Conservation (phyloP, 441 rosid species). For the Pelargonium australe region DNA sequence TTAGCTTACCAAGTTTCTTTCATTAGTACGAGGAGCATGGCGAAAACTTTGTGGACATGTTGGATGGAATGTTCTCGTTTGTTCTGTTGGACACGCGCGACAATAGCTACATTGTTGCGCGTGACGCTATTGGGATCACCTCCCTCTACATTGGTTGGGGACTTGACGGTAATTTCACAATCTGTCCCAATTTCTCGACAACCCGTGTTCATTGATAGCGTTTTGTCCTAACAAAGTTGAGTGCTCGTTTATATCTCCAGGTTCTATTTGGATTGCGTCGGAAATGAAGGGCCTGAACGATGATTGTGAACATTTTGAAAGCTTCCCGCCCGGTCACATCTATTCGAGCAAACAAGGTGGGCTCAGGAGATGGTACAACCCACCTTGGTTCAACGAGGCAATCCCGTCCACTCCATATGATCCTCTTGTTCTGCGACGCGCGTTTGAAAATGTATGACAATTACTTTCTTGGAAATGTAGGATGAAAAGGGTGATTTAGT, state of each 20-base stretch:
- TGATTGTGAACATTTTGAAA: conserved; percentile 82
- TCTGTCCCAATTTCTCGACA: too few relatives aligned
- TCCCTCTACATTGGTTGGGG: conserved; percentile 99
- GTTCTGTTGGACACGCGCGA: conserved; percentile 85
- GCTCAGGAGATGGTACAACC: conserved; percentile 89
- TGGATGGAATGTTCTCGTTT: conserved; percentile 99
- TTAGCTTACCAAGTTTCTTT: conserved; percentile 13
- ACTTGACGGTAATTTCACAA: conserved; percentile 56
- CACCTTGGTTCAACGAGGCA: conserved; percentile 72
- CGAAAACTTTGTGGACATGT: conserved; percentile 78
- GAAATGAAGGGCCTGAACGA: conserved; percentile 98
- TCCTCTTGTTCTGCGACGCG: conserved; percentile 48
- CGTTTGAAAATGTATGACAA: conserved; percentile 71
- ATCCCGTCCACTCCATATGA: conserved; percentile 84
- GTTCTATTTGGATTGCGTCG: conserved; percentile 94
- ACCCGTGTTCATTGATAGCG: too few relatives aligned
- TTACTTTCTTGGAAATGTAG: not conserved
- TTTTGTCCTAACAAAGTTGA: too few relatives aligned
- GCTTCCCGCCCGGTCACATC: conserved; percentile 83
- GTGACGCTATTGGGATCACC: conserved; percentile 85
- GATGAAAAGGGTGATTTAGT: too few relatives aligned
- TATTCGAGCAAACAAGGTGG: conserved; percentile 98
- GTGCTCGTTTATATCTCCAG: conserved; percentile 34
- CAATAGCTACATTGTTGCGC: conserved; percentile 88
- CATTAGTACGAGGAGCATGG: conserved; percentile 89